Evolutionary conservation across 2,329 filamentous ascomycete genomes (phyloP).

Genomic region (Tetracladium maxilliforme): DNA sequence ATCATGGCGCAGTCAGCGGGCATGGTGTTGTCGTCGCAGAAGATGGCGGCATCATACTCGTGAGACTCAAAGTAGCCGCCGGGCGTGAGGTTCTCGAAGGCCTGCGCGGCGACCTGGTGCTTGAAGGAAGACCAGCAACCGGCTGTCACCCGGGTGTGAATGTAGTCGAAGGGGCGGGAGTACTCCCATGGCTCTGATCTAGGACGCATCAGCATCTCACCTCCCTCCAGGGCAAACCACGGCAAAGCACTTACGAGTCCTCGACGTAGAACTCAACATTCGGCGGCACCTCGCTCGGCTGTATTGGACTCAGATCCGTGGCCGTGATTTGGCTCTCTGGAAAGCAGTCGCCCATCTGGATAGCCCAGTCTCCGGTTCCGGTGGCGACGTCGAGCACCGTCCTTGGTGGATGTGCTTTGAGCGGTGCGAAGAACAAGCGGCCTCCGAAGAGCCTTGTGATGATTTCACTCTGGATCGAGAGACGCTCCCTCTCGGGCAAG

Average conservation of each 20-base stretch:
- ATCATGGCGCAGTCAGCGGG: conserved; percentile 1
- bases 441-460: conserved; percentile 22
- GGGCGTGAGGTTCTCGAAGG: conserved; percentile 6
- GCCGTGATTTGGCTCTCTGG: conserved; percentile 43
- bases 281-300: conserved; percentile 48
- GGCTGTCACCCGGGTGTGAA: conserved; percentile 39
- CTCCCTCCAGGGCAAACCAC: neutral
- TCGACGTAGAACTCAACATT: conserved; percentile 64
- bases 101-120: conserved; percentile 2
- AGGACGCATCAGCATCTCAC: neutral
- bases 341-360: conserved; percentile 50
- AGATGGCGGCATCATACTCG: conserved; percentile 3
- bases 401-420: conserved; percentile 9
- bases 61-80: conserved; percentile 9
- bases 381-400: conserved; percentile 32
- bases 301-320: conserved; percentile 54
- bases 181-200: conserved; percentile 34
- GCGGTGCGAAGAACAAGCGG: conserved; percentile 23
- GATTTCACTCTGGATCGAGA: conserved; percentile 32
- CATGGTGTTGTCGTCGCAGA: conserved; percentile 1
- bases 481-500: conserved; percentile 29
- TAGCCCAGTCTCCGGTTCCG: conserved; percentile 47
- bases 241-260: conserved; percentile 29
- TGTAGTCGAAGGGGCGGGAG: conserved; percentile 37
- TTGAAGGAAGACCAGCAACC: too few species aligned